Evolutionary conservation across 2,329 filamentous ascomycete species (phyloP).

Genomic region (Colletotrichum melonis): DNA sequence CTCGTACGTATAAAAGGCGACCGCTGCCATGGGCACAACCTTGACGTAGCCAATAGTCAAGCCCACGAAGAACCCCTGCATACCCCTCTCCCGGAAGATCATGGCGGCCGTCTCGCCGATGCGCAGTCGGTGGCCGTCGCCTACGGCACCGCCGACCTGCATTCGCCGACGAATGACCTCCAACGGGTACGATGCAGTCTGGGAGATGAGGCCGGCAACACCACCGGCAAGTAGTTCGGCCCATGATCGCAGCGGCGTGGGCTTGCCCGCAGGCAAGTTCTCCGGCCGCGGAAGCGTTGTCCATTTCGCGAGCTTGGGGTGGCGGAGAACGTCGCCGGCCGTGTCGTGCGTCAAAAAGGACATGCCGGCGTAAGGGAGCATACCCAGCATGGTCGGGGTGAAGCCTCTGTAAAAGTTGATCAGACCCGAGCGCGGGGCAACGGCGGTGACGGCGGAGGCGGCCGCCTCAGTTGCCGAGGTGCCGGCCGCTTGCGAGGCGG

Average conservation of each 20-base stretch:
- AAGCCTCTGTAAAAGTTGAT: slow-evolving; percentile 97
- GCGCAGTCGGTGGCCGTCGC: slow-evolving; percentile 82
- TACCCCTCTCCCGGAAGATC: slow-evolving; percentile 81
- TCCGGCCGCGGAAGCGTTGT: slow-evolving; percentile 77
- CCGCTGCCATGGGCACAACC: slow-evolving; percentile 87
- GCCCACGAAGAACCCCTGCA: slow-evolving; percentile 90
- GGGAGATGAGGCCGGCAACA: slow-evolving; percentile 86
- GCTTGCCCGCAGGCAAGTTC: slow-evolving; percentile 67
- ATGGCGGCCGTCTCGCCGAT: slow-evolving; percentile 82
- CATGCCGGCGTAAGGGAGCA: slow-evolving; percentile 96
- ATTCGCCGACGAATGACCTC: slow-evolving; percentile 93
- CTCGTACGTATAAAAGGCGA: slow-evolving; percentile 75
- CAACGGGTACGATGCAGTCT: slow-evolving; percentile 92
- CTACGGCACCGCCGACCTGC: slow-evolving; percentile 96
- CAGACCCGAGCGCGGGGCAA: slow-evolving; percentile 74
- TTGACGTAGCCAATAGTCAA: slow-evolving; percentile 96
- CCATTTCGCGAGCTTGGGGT: slow-evolving; percentile 73
- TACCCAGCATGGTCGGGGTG: slow-evolving; percentile 87
- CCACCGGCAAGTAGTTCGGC: slow-evolving; percentile 89
- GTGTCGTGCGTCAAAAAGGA: slow-evolving; percentile 97
- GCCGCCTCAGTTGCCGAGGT: slow-evolving; percentile 55
- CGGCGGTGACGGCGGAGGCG: slow-evolving; percentile 53
- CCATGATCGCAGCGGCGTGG: slow-evolving; percentile 81
- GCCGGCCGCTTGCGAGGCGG: slow-evolving; percentile 46
- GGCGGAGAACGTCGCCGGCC: slow-evolving; percentile 84